Evolutionary conservation across 1,139 yeast species (phyloP), one percentile per base, ranked within the genome.

Genomic region (Ogataea hybrid): DNA sequence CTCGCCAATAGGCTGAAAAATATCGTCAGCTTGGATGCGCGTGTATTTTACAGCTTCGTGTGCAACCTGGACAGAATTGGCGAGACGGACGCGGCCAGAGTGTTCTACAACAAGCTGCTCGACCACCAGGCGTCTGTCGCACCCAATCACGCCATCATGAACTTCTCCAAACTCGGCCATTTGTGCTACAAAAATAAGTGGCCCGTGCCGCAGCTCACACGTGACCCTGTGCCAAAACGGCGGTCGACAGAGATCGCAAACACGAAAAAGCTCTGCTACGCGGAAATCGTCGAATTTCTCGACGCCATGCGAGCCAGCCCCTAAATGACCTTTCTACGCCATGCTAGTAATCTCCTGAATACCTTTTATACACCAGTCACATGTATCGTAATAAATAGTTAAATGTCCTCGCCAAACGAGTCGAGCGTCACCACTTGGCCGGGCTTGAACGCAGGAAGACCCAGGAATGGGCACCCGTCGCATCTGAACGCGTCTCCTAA

Each of bases 401-500:
- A 61, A 38, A 62, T 52, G 47, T 63, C 67, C 47, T 76, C 81
- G 37, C 76, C 81, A 52, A 76, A 70, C 30, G 70, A 65, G 50
- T 73, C 80, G 43, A 77, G 64, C 6, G 77, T 73, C 27, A 77
- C 66, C 14, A 70, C 83, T 66, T 92, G 95, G 37, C 98, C 98
- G 0, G 97, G 97, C 68, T 88, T 89, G 75, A 92, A 92, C 5
- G 98, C 97, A 8, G 99, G 98, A 44, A 94, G 73, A 0, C 99
- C 98, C 54, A 92, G 70, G 65, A 81, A 94, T 32, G 98, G 99
- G 67, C 99, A 92, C 3, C 97, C 97, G 56, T 90, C 96, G 65
- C 99, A 92, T 59, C 99, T 73, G 69, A 92, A 92, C 0, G 98
- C 98, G 64, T 92, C 98, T 30, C 99, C 98, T 43, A 92, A 73